These are phyloP conservation scores for Fusarium bulbicola DNA, from an alignment of 2,329 filamentous ascomycete species.

Conservation along the genomic window DNA sequence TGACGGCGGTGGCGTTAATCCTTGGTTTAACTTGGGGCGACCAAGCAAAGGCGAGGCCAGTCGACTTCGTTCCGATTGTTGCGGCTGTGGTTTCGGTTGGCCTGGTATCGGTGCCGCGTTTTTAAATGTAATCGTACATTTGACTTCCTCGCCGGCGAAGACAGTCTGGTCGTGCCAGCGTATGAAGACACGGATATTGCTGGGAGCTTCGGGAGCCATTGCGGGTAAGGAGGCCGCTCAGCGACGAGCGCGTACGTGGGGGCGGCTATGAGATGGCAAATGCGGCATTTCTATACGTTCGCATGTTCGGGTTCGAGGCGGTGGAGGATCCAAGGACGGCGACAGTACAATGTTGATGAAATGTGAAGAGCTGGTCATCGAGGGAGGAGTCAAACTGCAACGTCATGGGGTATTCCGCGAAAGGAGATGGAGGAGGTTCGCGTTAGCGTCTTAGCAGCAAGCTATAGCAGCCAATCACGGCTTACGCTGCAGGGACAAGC, in stretches of 20 bases:
- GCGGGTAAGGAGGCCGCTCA: constrained; percentile 45
- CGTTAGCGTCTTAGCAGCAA: constrained; percentile 38
- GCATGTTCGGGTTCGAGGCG: constrained; percentile 28
- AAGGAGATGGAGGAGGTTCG: constrained; percentile 45
- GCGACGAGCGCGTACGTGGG: constrained; percentile 42
- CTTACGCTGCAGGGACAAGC: constrained; percentile 31
- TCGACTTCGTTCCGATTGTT: constrained; percentile 47
- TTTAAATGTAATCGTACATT: constrained; percentile 96
- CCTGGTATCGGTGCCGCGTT: constrained; percentile 70
- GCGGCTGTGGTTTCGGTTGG: constrained; percentile 43
- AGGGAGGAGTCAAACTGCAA: constrained; percentile 37
- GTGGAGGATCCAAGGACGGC: background rate
- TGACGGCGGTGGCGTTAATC: constrained; percentile 57
- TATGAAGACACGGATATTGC: constrained; percentile 94
- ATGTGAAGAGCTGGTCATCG: constrained; percentile 21
- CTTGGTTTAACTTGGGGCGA: constrained; percentile 54
- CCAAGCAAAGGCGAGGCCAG: constrained; percentile 55
- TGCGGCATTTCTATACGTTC: constrained; percentile 45
- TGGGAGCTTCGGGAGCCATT: constrained; percentile 60
- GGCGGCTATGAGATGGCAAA: constrained; percentile 38
- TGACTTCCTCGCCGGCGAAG: constrained; percentile 94
- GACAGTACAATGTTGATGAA: constrained; percentile 25
- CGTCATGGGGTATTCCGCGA: constrained; percentile 41
- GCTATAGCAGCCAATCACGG: constrained; percentile 34
- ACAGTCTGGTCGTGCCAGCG: constrained; percentile 94